Evolutionary conservation across 805 yeast genomes (phyloP).

Genomic region (Candida pini): DNA sequence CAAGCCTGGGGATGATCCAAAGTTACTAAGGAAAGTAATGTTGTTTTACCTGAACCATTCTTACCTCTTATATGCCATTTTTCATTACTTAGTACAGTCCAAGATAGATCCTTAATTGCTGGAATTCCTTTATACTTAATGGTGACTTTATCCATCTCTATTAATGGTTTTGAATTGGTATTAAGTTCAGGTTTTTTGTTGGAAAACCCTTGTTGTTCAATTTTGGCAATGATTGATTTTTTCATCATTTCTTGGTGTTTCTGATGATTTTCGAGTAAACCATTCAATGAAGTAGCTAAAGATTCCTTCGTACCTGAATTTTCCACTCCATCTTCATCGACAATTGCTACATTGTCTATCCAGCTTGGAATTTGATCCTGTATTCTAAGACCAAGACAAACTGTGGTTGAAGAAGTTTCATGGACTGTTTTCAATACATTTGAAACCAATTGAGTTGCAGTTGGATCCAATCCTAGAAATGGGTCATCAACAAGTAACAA

Average conservation of each 20-base stretch:
- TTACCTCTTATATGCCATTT: slow-evolving; percentile 87
- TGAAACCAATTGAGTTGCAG: slow-evolving; percentile 57
- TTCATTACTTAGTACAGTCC: slow-evolving; percentile 67
- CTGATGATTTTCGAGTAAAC: slow-evolving; percentile 18
- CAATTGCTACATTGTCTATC: slow-evolving; percentile 68
- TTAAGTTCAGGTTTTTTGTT: not conserved
- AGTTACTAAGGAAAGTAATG: slow-evolving; percentile 74
- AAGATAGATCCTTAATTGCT: slow-evolving; percentile 52
- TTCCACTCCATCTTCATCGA: slow-evolving; percentile 48
- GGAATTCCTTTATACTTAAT: slow-evolving; percentile 61
- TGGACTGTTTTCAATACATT: slow-evolving; percentile 35
- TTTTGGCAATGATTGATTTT: not conserved
- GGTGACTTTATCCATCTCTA: slow-evolving; percentile 57
- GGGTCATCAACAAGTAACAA: slow-evolving; percentile 84
- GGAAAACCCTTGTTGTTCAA: slow-evolving; percentile 1
- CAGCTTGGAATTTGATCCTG: slow-evolving; percentile 78
- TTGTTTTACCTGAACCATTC: slow-evolving; percentile 93
- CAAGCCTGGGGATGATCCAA: slow-evolving; percentile 98
- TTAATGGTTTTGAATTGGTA: slow-evolving; percentile 11
- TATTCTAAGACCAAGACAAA: slow-evolving; percentile 68
- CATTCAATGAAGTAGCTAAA: slow-evolving; percentile 17
- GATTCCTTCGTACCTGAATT: slow-evolving; percentile 40
- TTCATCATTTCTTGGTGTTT: slow-evolving; percentile 17
- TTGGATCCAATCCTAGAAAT: slow-evolving; percentile 83
- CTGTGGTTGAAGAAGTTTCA: slow-evolving; percentile 34